Conservation (phyloP, 768 basidiomycete genomes). For the Suillus lakei region DNA sequence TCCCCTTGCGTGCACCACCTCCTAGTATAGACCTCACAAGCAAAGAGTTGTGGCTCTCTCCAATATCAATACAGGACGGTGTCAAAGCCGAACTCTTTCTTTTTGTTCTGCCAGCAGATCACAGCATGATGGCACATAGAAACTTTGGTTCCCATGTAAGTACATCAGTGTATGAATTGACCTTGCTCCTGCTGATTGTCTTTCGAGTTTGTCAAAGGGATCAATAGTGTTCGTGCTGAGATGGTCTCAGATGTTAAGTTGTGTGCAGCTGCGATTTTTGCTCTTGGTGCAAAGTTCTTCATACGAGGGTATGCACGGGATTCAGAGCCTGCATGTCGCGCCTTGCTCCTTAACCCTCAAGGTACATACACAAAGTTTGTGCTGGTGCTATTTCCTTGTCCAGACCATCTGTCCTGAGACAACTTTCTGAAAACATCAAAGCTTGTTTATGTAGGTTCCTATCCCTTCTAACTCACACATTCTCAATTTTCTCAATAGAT, state of each 20-base stretch:
- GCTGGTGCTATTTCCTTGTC: background rate
- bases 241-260: slow-evolving; percentile 4
- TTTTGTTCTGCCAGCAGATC: slow-evolving; percentile 4
- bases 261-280: background rate
- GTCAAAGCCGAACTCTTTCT: slow-evolving; percentile 11
- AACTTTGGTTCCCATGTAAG: slow-evolving; percentile 9
- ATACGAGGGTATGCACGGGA: background rate
- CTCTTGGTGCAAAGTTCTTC: slow-evolving; percentile 1
- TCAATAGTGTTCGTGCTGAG: background rate
- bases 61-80: slow-evolving; percentile 7
- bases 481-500: background rate
- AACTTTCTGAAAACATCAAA: background rate
- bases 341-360: background rate
- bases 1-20: background rate
- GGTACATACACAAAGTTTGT: slow-evolving; percentile 2
- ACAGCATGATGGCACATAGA: slow-evolving; percentile 1
- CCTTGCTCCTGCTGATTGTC: background rate
- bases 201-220: slow-evolving; percentile 9
- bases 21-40: slow-evolving; percentile 4
- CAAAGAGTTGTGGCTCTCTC: slow-evolving; percentile 10
- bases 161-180: background rate
- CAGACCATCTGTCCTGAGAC: no score
- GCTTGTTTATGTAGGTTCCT: background rate
- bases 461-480: background rate
- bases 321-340: background rate